phyloP scores from a whole-genome alignment of 805 yeast genomes.

The Starmerella cellae region DNA sequence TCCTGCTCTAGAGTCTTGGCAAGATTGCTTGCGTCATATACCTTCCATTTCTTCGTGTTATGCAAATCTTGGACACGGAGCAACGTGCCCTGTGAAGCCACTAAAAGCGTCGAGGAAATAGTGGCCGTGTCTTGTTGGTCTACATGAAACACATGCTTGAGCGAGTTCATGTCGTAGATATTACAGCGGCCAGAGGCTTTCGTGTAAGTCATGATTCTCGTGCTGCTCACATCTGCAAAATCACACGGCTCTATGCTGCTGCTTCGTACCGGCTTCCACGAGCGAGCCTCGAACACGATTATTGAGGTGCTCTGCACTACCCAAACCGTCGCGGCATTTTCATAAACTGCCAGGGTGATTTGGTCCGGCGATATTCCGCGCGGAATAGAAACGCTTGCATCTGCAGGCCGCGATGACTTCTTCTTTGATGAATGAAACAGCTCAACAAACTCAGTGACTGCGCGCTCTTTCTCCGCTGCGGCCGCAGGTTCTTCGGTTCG shows the following conservation, averaged over 20 bases:
- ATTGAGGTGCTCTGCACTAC: slow-evolving; percentile 8
- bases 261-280: slow-evolving; percentile 3
- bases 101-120: background rate
- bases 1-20: background rate
- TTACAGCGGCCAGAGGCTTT: background rate
- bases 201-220: slow-evolving; percentile 1
- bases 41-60: no score
- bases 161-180: background rate
- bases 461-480: background rate
- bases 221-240: slow-evolving; percentile 8
- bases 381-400: background rate
- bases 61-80: background rate
- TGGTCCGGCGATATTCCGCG: background rate
- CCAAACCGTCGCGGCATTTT: background rate
- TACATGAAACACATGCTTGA: background rate
- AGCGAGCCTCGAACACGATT: background rate
- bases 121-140: background rate
- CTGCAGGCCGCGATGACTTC: background rate
- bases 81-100: background rate
- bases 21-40: background rate
- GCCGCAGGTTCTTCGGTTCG: background rate
- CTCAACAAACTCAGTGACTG: background rate
- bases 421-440: no score
- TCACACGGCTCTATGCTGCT: background rate
- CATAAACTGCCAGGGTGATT: slow-evolving; percentile 8